These are phyloP conservation scores for Uromyces viciae-fabae DNA, from an alignment of 1,284 basidiomycete genomes.

Conservation along the genomic window DNA sequence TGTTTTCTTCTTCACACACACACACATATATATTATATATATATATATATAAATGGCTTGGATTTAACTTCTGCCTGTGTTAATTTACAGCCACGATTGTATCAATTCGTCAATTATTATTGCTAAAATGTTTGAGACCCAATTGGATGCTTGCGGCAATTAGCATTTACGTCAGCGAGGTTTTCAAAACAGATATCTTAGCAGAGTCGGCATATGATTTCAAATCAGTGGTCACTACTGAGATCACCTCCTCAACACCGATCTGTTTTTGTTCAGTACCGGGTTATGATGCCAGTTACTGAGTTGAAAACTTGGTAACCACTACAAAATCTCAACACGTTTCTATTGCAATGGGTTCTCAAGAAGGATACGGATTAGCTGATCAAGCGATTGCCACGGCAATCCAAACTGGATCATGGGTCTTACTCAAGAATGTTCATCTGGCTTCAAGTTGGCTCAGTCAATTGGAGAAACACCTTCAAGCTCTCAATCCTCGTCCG, in stretches of 20 bases:
- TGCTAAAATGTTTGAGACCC: slow-evolving; percentile 83
- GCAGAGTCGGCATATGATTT: slow-evolving; percentile 70
- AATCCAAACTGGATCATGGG: slow-evolving; percentile 85
- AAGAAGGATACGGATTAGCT: slow-evolving; percentile 85
- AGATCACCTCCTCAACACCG: slow-evolving; percentile 74
- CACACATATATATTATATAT: too few relatives aligned
- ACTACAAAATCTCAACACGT: slow-evolving; percentile 65
- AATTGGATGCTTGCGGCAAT: slow-evolving; percentile 83
- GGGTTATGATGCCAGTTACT: slow-evolving; percentile 94
- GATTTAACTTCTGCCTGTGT: neutral
- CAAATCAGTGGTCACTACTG: slow-evolving; percentile 68
- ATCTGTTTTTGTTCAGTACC: slow-evolving; percentile 83
- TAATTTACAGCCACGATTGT: slow-evolving; percentile 63
- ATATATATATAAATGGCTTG: neutral
- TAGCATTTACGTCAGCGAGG: slow-evolving; percentile 66
- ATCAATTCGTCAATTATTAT: slow-evolving; percentile 68
- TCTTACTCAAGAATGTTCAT: slow-evolving; percentile 82
- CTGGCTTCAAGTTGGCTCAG: slow-evolving; percentile 89
- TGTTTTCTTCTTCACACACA: too few relatives aligned
- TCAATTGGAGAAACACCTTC: slow-evolving; percentile 87
- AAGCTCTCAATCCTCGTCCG: slow-evolving; percentile 73
- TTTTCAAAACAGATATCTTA: slow-evolving; percentile 74
- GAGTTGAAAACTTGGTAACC: slow-evolving; percentile 81
- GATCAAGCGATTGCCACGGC: slow-evolving; percentile 89
- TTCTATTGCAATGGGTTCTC: slow-evolving; percentile 94